These are phyloP conservation scores for Umbellularia californica DNA, from an alignment of 164 flowering plant species.

Conservation along the genomic window DNA sequence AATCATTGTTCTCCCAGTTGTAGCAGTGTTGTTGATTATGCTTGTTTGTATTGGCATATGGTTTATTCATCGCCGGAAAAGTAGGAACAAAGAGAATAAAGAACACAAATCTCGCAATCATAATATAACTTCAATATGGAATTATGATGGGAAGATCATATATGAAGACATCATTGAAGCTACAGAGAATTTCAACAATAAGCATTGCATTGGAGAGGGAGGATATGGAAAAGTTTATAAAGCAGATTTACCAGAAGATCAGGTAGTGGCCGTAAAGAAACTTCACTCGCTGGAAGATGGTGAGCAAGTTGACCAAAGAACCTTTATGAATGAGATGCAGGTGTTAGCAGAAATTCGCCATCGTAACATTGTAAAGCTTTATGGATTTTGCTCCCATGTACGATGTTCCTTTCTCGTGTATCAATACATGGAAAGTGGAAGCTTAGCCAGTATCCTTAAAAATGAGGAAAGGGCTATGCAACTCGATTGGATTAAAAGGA, in stretches of 20 bases:
- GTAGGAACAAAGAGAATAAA: background rate
- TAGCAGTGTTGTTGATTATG: background rate
- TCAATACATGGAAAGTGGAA: slow-evolving; percentile 51
- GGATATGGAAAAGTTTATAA: slow-evolving; percentile 10
- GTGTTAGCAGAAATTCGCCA: background rate
- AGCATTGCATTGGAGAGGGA: slow-evolving; percentile 5
- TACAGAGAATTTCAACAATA: background rate
- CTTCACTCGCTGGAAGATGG: background rate
- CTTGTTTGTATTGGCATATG: background rate
- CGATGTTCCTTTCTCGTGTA: slow-evolving; percentile 45
- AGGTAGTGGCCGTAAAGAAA: slow-evolving; percentile 11
- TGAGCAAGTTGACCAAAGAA: background rate
- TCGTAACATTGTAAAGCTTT: slow-evolving; percentile 7
- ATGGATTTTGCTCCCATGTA: background rate
- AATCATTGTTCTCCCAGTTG: background rate
- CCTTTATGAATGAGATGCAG: background rate
- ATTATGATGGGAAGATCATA: slow-evolving; percentile 8
- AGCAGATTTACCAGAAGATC: slow-evolving; percentile 1
- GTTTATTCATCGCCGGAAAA: background rate
- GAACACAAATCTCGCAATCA: too few relatives aligned
- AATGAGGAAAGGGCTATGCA: slow-evolving; percentile 23
- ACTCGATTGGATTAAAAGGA: slow-evolving; percentile 42
- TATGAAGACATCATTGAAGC: slow-evolving; percentile 12
- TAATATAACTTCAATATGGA: slow-evolving; percentile 6
- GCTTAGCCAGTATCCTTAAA: slow-evolving; percentile 35